A percentile compares a stretch with the other conserved stretches of the same genome.
These are phyloP conservation scores for Coccinonectria pachysandricola DNA, from an alignment of 2,329 filamentous ascomycete species.

Conservation along the genomic window DNA sequence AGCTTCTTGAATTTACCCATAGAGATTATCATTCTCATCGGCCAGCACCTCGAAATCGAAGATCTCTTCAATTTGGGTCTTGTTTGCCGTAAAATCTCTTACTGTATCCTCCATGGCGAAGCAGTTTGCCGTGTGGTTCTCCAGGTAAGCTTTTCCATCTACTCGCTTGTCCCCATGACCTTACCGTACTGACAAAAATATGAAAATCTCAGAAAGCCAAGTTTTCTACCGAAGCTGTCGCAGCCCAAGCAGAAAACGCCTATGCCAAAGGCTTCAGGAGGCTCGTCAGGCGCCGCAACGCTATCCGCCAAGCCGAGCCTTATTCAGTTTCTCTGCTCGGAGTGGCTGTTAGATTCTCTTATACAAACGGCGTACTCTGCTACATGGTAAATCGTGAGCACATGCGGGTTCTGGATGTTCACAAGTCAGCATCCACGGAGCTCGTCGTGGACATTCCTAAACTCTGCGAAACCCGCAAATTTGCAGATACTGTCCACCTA, in stretches of 20 bases:
- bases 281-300: slow-evolving; percentile 49
- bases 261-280: slow-evolving; percentile 34
- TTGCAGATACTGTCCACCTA: slow-evolving; percentile 20
- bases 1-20: slow-evolving; percentile 39
- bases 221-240: slow-evolving; percentile 14
- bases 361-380: slow-evolving; percentile 53
- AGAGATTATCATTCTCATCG: slow-evolving; percentile 53
- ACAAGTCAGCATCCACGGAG: slow-evolving; percentile 37
- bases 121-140: slow-evolving; percentile 47
- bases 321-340: slow-evolving; percentile 51
- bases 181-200: no score
- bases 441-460: slow-evolving; percentile 43
- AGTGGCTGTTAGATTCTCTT: slow-evolving; percentile 50
- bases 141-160: slow-evolving; percentile 34
- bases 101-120: slow-evolving; percentile 40
- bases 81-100: slow-evolving; percentile 40
- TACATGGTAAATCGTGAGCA: slow-evolving; percentile 39
- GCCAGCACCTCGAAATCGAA: slow-evolving; percentile 42
- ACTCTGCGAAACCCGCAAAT: slow-evolving; percentile 27
- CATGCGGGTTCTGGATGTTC: slow-evolving; percentile 51
- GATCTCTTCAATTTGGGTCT: slow-evolving; percentile 48
- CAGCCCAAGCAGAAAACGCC: slow-evolving; percentile 8
- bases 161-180: slow-evolving; percentile 1
- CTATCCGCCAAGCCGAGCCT: slow-evolving; percentile 50
- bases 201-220: slow-evolving; percentile 9